Conservation (phyloP, 345 rosid species). For the Citrus glauca region DNA sequence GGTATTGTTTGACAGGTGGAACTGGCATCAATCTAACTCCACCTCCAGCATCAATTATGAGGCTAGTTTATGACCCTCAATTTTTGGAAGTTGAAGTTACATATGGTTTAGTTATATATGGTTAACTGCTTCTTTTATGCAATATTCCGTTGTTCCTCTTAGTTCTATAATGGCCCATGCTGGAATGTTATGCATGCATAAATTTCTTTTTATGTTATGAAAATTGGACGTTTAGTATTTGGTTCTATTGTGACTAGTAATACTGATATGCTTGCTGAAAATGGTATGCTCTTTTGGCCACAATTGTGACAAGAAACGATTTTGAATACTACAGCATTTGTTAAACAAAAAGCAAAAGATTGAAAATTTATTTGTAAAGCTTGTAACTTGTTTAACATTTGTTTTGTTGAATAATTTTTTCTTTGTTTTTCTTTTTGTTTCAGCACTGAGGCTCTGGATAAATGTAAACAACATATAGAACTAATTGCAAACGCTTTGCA, state of each 20-base stretch:
- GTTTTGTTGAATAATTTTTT: neutral
- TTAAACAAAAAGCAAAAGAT: neutral
- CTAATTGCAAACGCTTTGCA: slow-evolving; percentile 70
- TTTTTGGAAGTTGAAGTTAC: neutral
- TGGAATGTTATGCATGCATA: neutral
- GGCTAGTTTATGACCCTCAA: slow-evolving; percentile 42
- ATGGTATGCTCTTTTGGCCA: neutral
- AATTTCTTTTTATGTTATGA: neutral
- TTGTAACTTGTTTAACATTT: neutral
- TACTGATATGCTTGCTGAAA: neutral
- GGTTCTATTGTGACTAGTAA: neutral
- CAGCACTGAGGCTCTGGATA: slow-evolving; percentile 63
- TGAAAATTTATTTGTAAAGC: neutral
- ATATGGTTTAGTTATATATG: too few relatives aligned
- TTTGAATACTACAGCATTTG: neutral
- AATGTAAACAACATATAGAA: slow-evolving; percentile 68
- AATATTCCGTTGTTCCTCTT: neutral
- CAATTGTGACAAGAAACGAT: neutral
- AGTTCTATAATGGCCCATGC: neutral
- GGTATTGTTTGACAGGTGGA: slow-evolving; percentile 60
- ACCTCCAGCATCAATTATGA: slow-evolving; percentile 76
- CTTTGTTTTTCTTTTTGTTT: slow-evolving; percentile 13
- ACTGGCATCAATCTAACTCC: slow-evolving; percentile 98
- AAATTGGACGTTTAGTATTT: neutral
- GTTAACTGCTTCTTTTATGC: neutral